Percentiles rank a stretch among this genome's conserved stretches.
Evolutionary conservation across 83 land plant genomes (phyloP).

Genomic region (Picea abies): DNA sequence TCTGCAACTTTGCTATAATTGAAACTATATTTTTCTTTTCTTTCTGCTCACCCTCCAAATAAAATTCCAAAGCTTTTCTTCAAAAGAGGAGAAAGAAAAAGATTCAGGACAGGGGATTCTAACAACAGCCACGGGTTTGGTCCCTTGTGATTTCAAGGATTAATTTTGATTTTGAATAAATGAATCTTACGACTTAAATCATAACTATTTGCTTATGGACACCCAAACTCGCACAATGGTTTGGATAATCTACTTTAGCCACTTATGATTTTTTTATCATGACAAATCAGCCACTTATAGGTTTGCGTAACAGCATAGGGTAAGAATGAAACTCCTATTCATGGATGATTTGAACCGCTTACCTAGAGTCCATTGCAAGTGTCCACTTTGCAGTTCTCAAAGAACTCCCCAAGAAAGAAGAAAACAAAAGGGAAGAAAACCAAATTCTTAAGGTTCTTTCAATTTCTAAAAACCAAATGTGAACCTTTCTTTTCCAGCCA

Average conservation of each 20-base stretch:
- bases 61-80: not conserved
- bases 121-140: not conserved
- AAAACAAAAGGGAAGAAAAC: not conserved
- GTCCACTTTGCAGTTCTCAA: not conserved
- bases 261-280: too few relatives aligned
- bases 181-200: not conserved
- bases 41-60: not conserved
- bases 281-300: too few relatives aligned
- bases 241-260: too few relatives aligned
- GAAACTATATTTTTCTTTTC: not conserved
- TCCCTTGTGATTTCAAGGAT: not conserved
- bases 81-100: not conserved
- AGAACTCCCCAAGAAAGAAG: not conserved
- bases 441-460: constrained; percentile 7
- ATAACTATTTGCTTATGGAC: not conserved
- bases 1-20: not conserved
- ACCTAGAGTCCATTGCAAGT: too few relatives aligned
- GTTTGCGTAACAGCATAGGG: too few relatives aligned
- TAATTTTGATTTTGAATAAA: not conserved
- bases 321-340: too few relatives aligned
- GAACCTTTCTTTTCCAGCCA: not conserved
- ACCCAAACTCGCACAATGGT: too few relatives aligned
- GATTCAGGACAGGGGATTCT: not conserved
- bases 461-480: not conserved
- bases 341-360: too few relatives aligned